Evolutionary conservation across 352 stramenopile species (phyloP).

Genomic region (Phytophthora multivora): DNA sequence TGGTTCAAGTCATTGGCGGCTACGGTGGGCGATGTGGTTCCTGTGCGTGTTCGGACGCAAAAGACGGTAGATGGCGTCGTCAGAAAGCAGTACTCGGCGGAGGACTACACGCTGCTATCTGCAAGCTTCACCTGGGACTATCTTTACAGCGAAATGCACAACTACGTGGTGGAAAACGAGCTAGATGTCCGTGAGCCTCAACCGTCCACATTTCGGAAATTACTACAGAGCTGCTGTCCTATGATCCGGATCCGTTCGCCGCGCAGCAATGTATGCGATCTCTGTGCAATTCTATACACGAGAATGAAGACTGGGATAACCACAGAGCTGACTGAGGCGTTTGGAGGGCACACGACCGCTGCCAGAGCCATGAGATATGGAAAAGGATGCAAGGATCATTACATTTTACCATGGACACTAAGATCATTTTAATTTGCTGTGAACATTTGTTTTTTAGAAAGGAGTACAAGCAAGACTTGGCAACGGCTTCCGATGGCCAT

Average conservation of each 20-base stretch:
- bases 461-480: conserved; percentile 18
- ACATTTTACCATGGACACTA: background rate
- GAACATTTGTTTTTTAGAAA: conserved; percentile 6
- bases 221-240: background rate
- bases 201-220: conserved; percentile 7
- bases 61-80: too few relatives aligned
- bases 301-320: too few relatives aligned
- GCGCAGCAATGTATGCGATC: conserved; percentile 19
- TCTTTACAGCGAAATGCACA: conserved; percentile 19
- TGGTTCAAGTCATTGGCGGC: too few relatives aligned
- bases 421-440: conserved; percentile 6
- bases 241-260: conserved; percentile 10
- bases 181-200: background rate
- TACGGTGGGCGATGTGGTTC: too few relatives aligned
- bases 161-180: conserved; percentile 7
- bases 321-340: too few relatives aligned
- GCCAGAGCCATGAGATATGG: conserved; percentile 16
- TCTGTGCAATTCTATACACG: too few relatives aligned
- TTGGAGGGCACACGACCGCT: background rate
- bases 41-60: too few relatives aligned
- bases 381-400: too few relatives aligned
- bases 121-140: conserved; percentile 20
- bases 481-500: background rate
- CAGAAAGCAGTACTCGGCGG: too few relatives aligned
- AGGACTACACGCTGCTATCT: conserved; percentile 17